phyloP scores from a whole-genome alignment of 306 rosid species.

The Carpinus viminea region DNA sequence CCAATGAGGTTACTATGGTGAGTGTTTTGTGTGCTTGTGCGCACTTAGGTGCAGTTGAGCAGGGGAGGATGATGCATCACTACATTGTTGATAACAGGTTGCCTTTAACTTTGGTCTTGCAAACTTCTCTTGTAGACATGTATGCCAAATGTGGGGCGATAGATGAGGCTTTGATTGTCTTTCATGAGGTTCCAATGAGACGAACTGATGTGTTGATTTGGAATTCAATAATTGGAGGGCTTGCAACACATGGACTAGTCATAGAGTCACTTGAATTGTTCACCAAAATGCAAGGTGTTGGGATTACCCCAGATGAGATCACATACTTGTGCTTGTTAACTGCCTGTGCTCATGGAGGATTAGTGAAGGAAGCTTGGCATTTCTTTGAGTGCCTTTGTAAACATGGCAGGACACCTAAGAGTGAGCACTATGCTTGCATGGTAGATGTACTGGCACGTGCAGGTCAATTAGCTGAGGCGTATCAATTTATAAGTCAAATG shows the following conservation, averaged over 20 bases:
- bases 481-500: conserved; percentile 63
- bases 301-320: conserved; percentile 65
- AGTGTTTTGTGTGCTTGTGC: conserved; percentile 75
- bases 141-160: conserved; percentile 84
- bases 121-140: conserved; percentile 81
- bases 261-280: conserved; percentile 53
- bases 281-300: conserved; percentile 55
- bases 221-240: conserved; percentile 83
- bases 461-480: conserved; percentile 58
- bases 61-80: conserved; percentile 54
- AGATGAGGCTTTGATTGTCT: conserved; percentile 62
- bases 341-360: conserved; percentile 81
- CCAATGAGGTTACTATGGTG: conserved; percentile 81
- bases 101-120: conserved; percentile 57
- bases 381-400: conserved; percentile 57
- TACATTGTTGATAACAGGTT: conserved; percentile 49
- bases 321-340: conserved; percentile 75
- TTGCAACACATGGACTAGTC: conserved; percentile 71
- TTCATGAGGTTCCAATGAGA: conserved; percentile 36
- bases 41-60: conserved; percentile 72
- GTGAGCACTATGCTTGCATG: conserved; percentile 78
- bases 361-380: conserved; percentile 69
- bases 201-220: conserved; percentile 68
- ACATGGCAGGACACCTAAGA: conserved; percentile 51
- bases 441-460: conserved; percentile 76